Percentiles rank a stretch among this genome's conserved stretches.
Evolutionary conservation across 805 yeast genomes (phyloP).

Genomic region (Candida koratica): DNA sequence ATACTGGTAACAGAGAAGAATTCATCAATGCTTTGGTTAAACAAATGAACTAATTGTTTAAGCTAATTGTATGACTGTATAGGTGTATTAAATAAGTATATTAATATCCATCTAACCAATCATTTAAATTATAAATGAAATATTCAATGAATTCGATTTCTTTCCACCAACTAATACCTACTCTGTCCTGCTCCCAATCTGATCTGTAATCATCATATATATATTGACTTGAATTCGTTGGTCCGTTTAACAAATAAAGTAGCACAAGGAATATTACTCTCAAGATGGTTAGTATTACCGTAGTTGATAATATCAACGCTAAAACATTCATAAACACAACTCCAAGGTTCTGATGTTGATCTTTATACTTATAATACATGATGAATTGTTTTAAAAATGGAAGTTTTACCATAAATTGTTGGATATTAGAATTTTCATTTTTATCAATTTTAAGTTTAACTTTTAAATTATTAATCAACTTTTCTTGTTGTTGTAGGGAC

Average conservation of each 20-base stretch:
- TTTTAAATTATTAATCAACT: conserved; percentile 17
- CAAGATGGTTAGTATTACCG: conserved; percentile 19
- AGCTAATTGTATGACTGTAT: too few relatives aligned
- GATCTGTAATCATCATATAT: conserved; percentile 11
- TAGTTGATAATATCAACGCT: conserved; percentile 20
- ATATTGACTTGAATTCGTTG: conserved; percentile 7
- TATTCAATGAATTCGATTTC: conserved; percentile 31
- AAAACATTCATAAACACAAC: conserved; percentile 19
- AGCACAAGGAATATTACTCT: conserved; percentile 13
- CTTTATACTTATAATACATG: conserved; percentile 22
- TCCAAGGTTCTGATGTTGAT: conserved; percentile 20
- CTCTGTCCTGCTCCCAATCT: conserved; percentile 6
- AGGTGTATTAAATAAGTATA: too few relatives aligned
- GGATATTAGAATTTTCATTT: conserved; percentile 8
- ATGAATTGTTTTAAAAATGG: conserved; percentile 32
- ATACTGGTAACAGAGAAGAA: conserved; percentile 97
- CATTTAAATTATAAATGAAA: conserved; percentile 18
- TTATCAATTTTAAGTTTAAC: conserved; percentile 14
- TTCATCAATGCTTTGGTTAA: conserved; percentile 91
- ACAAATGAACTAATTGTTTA: conserved; percentile 73
- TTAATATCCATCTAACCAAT: conserved; percentile 14
- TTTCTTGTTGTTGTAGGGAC: conserved; percentile 21
- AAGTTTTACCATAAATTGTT: conserved; percentile 19
- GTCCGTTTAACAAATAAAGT: conserved; percentile 3
- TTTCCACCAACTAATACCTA: conserved; percentile 27